Percentiles rank a stretch among this genome's conserved stretches.
phyloP scores from a whole-genome alignment of 2,329 filamentous ascomycete genomes.

The Neodidymelliopsis sp. region DNA sequence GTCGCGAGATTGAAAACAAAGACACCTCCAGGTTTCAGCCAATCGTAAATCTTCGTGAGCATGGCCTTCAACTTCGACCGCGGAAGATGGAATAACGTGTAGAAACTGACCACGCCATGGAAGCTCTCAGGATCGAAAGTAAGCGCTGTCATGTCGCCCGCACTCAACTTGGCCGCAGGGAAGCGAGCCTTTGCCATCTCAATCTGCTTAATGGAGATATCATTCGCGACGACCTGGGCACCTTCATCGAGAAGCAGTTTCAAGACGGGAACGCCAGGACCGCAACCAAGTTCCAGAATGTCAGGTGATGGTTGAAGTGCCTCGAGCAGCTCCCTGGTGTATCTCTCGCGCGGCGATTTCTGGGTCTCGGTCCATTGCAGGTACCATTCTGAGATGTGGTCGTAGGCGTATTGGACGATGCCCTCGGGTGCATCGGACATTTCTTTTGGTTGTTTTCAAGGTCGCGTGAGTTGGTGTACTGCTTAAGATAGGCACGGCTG shows the following conservation, averaged over 20 bases:
- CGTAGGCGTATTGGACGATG: slow-evolving; percentile 12
- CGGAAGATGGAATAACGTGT: slow-evolving; percentile 62
- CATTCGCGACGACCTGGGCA: slow-evolving; percentile 46
- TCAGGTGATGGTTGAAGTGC: slow-evolving; percentile 1
- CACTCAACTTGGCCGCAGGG: slow-evolving; percentile 24
- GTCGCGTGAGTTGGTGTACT: neutral
- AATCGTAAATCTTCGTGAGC: slow-evolving; percentile 52
- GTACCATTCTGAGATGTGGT: slow-evolving; percentile 17
- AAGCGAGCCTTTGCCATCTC: slow-evolving; percentile 31
- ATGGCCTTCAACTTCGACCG: slow-evolving; percentile 56
- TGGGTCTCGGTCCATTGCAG: slow-evolving; percentile 13
- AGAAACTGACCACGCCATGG: slow-evolving; percentile 59
- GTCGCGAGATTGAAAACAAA: slow-evolving; percentile 53
- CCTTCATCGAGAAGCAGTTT: slow-evolving; percentile 17
- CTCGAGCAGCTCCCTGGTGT: slow-evolving; percentile 4
- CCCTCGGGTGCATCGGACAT: slow-evolving; percentile 11
- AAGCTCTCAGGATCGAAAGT: slow-evolving; percentile 45
- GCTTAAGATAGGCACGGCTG: neutral
- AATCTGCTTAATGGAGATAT: slow-evolving; percentile 50
- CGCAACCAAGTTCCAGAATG: slow-evolving; percentile 24
- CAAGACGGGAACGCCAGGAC: slow-evolving; percentile 22
- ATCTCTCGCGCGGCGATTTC: slow-evolving; percentile 10
- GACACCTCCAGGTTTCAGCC: slow-evolving; percentile 59
- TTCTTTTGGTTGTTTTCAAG: neutral
- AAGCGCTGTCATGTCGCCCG: slow-evolving; percentile 51